A percentile compares a stretch with the other conserved stretches of the same genome.
Evolutionary conservation across 495 filamentous ascomycete genomes (phyloP).

Genomic region (Xylaria longipes): DNA sequence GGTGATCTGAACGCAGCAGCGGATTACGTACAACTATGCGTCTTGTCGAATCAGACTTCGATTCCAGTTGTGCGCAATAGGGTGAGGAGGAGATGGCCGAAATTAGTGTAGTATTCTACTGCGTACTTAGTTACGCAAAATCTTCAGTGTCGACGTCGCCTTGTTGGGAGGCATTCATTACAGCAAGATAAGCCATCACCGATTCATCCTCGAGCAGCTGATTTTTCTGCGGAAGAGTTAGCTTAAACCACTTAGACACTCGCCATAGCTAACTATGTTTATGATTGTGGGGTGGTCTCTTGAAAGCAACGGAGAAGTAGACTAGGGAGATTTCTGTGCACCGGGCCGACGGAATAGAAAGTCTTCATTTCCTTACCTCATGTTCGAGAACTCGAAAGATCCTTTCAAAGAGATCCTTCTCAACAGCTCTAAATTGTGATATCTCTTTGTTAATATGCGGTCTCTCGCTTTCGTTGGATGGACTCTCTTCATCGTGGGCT

Average conservation of each 20-base stretch:
- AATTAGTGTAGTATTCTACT: conserved; percentile 2
- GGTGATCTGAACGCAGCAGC: neutral
- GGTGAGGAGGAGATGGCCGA: neutral
- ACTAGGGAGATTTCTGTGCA: neutral
- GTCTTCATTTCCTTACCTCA: conserved; percentile 58
- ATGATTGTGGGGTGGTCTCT: neutral
- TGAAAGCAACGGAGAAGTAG: neutral
- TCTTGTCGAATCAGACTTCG: neutral
- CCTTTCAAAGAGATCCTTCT: conserved; percentile 62
- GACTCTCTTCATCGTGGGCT: conserved; percentile 38
- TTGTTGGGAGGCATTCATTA: conserved; percentile 47
- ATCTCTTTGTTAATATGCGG: conserved; percentile 47
- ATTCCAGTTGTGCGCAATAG: neutral
- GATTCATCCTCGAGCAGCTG: conserved; percentile 44
- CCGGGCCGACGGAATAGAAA: neutral
- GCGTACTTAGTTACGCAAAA: conserved; percentile 47
- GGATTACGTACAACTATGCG: conserved; percentile 5
- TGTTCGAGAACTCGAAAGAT: conserved; percentile 61
- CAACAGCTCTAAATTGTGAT: conserved; percentile 60
- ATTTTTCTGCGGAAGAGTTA: conserved; percentile 39
- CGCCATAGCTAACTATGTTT: neutral
- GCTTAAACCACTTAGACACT: neutral
- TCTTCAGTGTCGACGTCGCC: conserved; percentile 51
- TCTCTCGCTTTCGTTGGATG: conserved; percentile 49
- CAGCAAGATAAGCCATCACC: conserved; percentile 53